Evolutionary conservation across 2,329 filamentous ascomycete genomes (phyloP), one percentile per base, ranked within the genome.

Genomic region (Diaporthe ampelina): DNA sequence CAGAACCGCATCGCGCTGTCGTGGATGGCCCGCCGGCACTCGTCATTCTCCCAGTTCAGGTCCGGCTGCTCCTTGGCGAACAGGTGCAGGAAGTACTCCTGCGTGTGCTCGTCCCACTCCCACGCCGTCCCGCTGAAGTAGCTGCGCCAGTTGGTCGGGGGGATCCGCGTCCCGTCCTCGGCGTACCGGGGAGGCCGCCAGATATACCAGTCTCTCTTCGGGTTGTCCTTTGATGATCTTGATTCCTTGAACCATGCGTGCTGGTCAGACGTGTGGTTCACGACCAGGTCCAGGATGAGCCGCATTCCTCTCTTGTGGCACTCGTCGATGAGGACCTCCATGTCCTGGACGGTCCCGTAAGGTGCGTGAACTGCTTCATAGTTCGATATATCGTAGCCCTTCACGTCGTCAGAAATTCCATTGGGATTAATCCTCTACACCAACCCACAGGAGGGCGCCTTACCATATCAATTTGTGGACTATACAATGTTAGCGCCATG

Each of bases 41-140:
- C 90, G 0, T 87, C 86, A 73, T 92, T 93, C 79, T 95, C 93
- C 94, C 94, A 97, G 83, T 97, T 97, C n/a, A 97, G 86, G 78
- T 97, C 94, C 0, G 94, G 94, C 81, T 96, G 94, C 77, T 94
- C 91, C 7, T 88, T 89, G 9, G 92, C 91, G 81, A 94, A 97
- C 15, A 97, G 87, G 76, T 93, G 91, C 0, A 95, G 89, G 79
- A 94, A 95, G 81, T 94, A 95, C 82, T 95, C 92, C 63, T 88
- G 86, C 0, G 93, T 94, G n/a, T 83, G 80, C 77, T 94, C 91
- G 78, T 95, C 93, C 85, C 90, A 95, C 74, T 91, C 85, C 93
- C 93, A 94, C 0, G 88, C 90, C 70, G 88, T 89, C 21, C 88
- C 88, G 17, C 88, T 88, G 76, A 91, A 93, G 83, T 87, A 90